A percentile compares a stretch with the other conserved stretches of the same genome.
These are phyloP conservation scores for Candida ipomoeae DNA, from an alignment of 805 yeast species.

Conservation along the genomic window DNA sequence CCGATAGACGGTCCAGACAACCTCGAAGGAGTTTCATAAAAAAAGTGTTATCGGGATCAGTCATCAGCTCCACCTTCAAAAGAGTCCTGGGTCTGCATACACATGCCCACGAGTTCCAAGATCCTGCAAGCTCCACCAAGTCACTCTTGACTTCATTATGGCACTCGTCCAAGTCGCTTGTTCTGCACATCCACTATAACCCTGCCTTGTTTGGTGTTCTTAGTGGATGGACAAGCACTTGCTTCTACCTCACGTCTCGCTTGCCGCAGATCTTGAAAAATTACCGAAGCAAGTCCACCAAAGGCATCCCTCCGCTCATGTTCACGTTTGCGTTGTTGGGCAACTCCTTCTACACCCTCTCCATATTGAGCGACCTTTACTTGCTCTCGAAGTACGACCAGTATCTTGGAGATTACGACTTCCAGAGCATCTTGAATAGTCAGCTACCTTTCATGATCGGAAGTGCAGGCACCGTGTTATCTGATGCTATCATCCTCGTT, in stretches of 20 bases:
- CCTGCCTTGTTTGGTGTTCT: conserved; percentile 21
- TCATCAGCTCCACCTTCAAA: conserved; percentile 14
- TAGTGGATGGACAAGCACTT: conserved; percentile 34
- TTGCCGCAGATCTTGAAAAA: conserved; percentile 36
- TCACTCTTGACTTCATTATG: not conserved
- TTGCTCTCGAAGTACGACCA: conserved; percentile 18
- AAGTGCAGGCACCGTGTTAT: conserved; percentile 22
- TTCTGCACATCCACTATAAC: conserved; percentile 2
- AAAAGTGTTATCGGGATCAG: conserved; percentile 13
- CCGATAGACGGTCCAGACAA: conserved; percentile 3
- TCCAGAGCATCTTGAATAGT: conserved; percentile 14
- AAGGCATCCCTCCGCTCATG: conserved; percentile 32
- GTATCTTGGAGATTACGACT: conserved; percentile 11
- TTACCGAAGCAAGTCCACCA: conserved; percentile 26
- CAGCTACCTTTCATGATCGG: conserved; percentile 21
- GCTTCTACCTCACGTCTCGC: conserved; percentile 30
- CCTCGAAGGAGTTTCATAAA: conserved; percentile 9
- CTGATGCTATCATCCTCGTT: conserved; percentile 29
- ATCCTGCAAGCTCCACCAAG: not conserved
- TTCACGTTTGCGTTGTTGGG: conserved; percentile 36
- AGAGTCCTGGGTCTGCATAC: conserved; percentile 7
- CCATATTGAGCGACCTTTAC: conserved; percentile 29
- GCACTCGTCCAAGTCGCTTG: not conserved
- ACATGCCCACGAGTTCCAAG: not conserved
- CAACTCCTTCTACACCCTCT: conserved; percentile 31